A percentile compares a stretch with the other conserved stretches of the same genome.
Evolutionary conservation across 2,329 filamentous ascomycete species (phyloP).

Genomic region (Diaporthe sp.): DNA sequence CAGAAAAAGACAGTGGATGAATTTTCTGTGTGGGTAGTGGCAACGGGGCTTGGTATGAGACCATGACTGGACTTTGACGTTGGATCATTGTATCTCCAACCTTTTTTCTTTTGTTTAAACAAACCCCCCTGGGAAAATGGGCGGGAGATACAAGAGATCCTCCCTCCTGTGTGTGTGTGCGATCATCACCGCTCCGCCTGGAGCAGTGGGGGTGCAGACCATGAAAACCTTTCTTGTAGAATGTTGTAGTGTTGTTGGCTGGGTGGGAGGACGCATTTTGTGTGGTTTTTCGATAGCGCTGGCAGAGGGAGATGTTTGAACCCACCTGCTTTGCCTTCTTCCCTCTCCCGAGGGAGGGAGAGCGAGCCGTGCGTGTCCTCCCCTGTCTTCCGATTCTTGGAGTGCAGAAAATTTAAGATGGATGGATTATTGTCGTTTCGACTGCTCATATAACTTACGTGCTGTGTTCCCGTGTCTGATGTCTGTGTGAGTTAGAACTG

Average conservation of each 20-base stretch:
- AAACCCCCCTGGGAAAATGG: not conserved
- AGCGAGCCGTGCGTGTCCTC: conserved; percentile 26
- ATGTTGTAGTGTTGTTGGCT: conserved; percentile 22
- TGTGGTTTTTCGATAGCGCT: conserved; percentile 24
- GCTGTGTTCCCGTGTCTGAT: not conserved
- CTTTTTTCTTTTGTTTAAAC: conserved; percentile 36
- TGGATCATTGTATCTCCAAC: conserved; percentile 39
- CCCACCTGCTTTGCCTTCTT: not conserved
- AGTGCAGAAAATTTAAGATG: conserved; percentile 31
- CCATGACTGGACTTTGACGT: conserved; percentile 37
- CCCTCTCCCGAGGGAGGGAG: not conserved
- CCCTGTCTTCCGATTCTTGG: conserved; percentile 33
- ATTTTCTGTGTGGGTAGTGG: not conserved
- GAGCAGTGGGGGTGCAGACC: conserved; percentile 8
- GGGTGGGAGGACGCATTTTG: not conserved
- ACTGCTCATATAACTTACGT: not conserved
- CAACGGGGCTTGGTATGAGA: conserved; percentile 40
- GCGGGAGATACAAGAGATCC: conserved; percentile 26
- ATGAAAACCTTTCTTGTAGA: conserved; percentile 23
- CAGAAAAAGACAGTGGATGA: conserved; percentile 1
- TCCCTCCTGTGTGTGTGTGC: not conserved
- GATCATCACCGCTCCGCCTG: not conserved
- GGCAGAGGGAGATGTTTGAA: conserved; percentile 28
- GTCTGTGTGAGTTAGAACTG: not conserved
- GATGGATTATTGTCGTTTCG: conserved; percentile 24